These are phyloP conservation scores for Fabrea salina DNA, from an alignment of 169 alveolate species.

Conservation along the genomic window DNA sequence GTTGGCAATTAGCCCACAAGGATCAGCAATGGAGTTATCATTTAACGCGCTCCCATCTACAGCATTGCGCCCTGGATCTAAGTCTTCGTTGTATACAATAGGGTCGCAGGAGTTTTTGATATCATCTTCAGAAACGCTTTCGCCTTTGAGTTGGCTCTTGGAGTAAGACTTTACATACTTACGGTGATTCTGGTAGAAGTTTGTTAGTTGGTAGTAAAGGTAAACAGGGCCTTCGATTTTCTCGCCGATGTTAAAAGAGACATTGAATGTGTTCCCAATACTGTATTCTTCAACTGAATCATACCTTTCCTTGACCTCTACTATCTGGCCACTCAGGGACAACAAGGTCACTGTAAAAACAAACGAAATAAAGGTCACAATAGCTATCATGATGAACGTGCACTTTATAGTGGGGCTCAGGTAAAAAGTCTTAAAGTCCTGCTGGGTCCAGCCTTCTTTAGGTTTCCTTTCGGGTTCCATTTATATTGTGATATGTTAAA, in stretches of 20 bases:
- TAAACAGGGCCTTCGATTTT: conserved; percentile 65
- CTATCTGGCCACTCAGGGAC: not conserved
- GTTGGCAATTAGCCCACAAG: conserved; percentile 74
- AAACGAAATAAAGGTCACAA: not conserved
- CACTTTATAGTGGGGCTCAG: not conserved
- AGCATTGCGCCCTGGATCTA: not conserved
- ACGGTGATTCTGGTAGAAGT: conserved; percentile 76
- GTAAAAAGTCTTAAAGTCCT: too few species aligned
- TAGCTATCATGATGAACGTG: not conserved
- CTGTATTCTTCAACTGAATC: not conserved
- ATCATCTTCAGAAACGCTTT: not conserved
- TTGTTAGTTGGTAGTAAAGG: conserved; percentile 74
- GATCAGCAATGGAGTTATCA: conserved; percentile 42
- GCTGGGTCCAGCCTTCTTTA: conserved; percentile 11
- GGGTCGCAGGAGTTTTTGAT: conserved; percentile 16
- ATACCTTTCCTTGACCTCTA: conserved; percentile 1
- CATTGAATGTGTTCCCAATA: not conserved
- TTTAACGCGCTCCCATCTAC: not conserved
- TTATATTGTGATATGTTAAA: not conserved
- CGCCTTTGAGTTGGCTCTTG: conserved; percentile 66
- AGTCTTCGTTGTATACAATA: conserved; percentile 19
- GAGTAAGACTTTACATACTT: conserved; percentile 73
- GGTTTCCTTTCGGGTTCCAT: not conserved
- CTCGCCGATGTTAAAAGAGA: conserved; percentile 31
- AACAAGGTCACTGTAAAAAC: not conserved